phyloP scores from a whole-genome alignment of 2,329 filamentous ascomycete genomes.

The Leptographium radiaticola region DNA sequence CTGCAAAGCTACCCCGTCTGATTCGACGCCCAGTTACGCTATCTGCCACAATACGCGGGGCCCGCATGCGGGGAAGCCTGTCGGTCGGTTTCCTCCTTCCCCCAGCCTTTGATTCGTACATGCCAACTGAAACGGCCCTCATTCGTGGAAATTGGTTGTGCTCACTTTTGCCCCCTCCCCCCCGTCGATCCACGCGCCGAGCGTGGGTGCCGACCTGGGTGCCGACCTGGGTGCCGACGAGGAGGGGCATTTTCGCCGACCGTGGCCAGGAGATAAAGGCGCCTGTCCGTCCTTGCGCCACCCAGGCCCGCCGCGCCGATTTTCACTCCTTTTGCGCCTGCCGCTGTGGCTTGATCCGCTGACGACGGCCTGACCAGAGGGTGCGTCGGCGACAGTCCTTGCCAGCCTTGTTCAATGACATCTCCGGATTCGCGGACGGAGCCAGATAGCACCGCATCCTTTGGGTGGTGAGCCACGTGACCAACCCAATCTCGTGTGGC shows the following conservation, averaged over 20 bases:
- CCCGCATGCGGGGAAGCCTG: too few species aligned
- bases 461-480: slow-evolving; percentile 1
- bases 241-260: too few species aligned
- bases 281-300: too few species aligned
- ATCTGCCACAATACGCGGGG: too few species aligned
- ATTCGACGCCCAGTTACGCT: too few species aligned
- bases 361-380: neutral
- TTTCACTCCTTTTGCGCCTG: neutral
- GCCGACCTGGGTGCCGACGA: neutral
- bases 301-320: neutral
- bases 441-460: neutral
- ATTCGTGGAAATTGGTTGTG: neutral
- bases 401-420: slow-evolving; percentile 1
- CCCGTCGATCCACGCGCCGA: too few species aligned
- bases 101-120: neutral
- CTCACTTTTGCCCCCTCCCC: neutral
- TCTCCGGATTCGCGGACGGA: neutral
- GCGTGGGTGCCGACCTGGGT: too few species aligned
- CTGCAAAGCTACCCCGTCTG: too few species aligned
- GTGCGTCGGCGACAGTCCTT: neutral
- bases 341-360: neutral
- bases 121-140: neutral
- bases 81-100: too few species aligned
- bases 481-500: neutral
- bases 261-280: too few species aligned